Evolutionary conservation across 1,284 basidiomycete species (phyloP).

Genomic region (Hortiboletus rubellus): DNA sequence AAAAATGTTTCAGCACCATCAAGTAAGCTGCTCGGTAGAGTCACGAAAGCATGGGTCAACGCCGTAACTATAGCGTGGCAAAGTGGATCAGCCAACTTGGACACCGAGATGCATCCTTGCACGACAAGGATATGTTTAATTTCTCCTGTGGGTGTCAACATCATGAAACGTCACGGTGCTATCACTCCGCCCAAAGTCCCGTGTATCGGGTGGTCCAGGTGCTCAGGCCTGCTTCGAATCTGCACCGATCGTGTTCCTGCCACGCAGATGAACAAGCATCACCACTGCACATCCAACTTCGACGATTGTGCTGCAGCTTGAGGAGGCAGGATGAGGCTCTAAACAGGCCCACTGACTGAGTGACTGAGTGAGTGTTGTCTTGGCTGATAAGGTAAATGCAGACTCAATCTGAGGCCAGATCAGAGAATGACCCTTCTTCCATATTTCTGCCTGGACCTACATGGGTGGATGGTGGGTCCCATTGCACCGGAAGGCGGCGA

Average conservation of each 20-base stretch:
- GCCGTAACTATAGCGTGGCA: background rate
- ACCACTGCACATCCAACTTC: conserved; percentile 4
- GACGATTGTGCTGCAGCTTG: conserved; percentile 1
- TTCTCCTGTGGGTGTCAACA: background rate
- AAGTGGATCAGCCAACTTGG: conserved; percentile 10
- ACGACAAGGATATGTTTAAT: conserved; percentile 6
- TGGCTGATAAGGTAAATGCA: conserved; percentile 18
- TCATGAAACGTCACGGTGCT: conserved; percentile 8
- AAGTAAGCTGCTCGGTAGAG: conserved; percentile 14
- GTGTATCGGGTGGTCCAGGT: background rate
- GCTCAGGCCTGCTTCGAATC: conserved; percentile 5
- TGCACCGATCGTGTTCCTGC: conserved; percentile 2
- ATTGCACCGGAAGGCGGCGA: no score
- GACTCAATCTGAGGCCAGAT: background rate
- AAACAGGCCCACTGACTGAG: background rate
- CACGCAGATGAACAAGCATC: background rate
- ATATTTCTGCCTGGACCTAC: background rate
- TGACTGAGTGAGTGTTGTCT: background rate
- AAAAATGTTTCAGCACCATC: conserved; percentile 27
- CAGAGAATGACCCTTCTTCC: background rate
- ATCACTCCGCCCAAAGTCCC: background rate
- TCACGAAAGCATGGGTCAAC: conserved; percentile 16
- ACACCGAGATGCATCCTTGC: background rate
- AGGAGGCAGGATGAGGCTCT: conserved; percentile 1
- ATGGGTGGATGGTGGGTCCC: no score